Evolutionary conservation across 495 filamentous ascomycete genomes (phyloP).

Genomic region (Aspergillus asperescens): DNA sequence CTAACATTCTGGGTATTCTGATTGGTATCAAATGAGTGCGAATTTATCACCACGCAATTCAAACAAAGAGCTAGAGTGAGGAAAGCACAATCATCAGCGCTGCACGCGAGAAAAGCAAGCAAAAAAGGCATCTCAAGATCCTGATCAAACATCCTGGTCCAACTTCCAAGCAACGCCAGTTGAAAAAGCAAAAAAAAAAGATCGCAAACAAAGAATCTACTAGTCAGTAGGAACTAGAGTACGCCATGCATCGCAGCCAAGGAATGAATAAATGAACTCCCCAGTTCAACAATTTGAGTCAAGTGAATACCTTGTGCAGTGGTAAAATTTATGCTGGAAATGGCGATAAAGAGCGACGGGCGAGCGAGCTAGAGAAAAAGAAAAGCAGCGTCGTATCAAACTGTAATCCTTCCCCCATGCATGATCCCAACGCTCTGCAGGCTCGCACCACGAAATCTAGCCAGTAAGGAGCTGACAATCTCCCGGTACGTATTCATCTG

Average conservation of each 20-base stretch:
- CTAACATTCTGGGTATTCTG: background rate
- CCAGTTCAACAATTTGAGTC: background rate
- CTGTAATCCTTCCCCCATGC: conserved; percentile 20
- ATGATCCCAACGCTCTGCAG: conserved; percentile 23
- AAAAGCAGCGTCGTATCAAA: conserved; percentile 4
- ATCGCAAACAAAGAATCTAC: background rate
- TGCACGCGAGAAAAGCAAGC: too few species aligned
- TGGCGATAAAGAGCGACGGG: background rate
- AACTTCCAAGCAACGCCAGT: background rate
- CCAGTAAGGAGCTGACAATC: conserved; percentile 40
- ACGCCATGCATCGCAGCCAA: background rate
- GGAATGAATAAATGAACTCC: background rate
- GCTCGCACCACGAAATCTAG: conserved; percentile 26
- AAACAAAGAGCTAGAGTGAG: background rate
- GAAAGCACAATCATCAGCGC: background rate
- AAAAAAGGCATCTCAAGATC: background rate
- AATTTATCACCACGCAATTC: background rate
- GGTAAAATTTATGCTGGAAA: background rate
- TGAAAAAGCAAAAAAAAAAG: background rate
- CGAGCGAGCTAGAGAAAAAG: background rate
- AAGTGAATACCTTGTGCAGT: background rate
- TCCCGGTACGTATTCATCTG: conserved; percentile 45
- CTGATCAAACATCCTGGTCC: too few species aligned
- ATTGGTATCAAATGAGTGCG: background rate
- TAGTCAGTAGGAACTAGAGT: background rate